These are phyloP conservation scores for Marvania coccoides DNA, from an alignment of 139 green algal species.

Conservation along the genomic window DNA sequence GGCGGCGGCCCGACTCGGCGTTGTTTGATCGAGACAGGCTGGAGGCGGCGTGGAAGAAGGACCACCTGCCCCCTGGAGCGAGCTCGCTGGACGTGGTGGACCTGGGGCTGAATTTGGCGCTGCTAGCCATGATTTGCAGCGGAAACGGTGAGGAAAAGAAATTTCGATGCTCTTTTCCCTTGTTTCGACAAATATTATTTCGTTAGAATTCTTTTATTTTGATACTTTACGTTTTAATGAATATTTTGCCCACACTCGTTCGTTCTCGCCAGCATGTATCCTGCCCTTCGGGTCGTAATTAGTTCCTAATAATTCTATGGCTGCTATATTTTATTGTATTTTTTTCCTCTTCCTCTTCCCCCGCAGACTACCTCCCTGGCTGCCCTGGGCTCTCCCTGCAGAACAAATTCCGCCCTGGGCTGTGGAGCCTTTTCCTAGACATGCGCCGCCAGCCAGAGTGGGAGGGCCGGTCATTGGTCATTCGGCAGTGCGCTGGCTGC, in stretches of 20 bases:
- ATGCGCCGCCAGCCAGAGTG: constrained; percentile 22
- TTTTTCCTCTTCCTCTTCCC: no score
- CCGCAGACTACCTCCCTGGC: constrained; percentile 71
- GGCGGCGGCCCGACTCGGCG: neutral
- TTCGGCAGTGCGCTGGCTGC: neutral
- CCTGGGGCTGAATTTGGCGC: constrained; percentile 44
- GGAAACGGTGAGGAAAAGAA: no score
- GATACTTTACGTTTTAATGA: no score
- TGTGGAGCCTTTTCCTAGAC: constrained; percentile 35
- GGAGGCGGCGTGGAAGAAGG: constrained; percentile 11
- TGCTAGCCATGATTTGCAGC: constrained; percentile 51
- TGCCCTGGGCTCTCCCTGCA: constrained; percentile 12
- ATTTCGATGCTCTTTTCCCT: no score
- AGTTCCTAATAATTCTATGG: no score
- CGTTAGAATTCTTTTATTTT: no score
- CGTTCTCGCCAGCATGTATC: no score
- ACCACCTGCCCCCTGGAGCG: constrained; percentile 2
- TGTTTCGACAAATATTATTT: no score
- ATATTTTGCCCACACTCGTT: no score
- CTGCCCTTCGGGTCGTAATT: no score
- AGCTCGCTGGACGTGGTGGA: neutral
- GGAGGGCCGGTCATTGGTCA: constrained; percentile 20
- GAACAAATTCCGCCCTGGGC: constrained; percentile 18
- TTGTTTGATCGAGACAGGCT: constrained; percentile 9
- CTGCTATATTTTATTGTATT: no score